Evolutionary conservation across 768 basidiomycete genomes (phyloP).

Genomic region (Leucosporidium yakuticum): DNA sequence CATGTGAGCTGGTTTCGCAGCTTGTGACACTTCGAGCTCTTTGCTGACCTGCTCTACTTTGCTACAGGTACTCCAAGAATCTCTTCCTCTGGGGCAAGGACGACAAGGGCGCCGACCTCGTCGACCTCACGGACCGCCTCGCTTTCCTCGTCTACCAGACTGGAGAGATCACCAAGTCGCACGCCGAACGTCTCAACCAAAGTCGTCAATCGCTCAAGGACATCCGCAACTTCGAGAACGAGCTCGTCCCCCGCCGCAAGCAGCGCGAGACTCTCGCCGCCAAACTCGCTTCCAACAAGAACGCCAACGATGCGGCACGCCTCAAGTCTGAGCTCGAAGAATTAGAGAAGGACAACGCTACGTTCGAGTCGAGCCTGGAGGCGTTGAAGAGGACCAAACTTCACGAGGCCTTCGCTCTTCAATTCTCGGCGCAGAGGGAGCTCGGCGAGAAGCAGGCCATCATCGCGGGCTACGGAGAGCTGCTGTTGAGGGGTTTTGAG

Average conservation of each 20-base stretch:
- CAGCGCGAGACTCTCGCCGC: constrained; percentile 10
- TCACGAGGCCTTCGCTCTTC: constrained; percentile 26
- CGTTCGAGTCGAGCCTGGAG: constrained; percentile 23
- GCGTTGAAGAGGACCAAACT: constrained; percentile 32
- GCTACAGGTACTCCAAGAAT: constrained; percentile 13
- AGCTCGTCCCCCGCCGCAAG: constrained; percentile 26
- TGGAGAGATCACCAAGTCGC: constrained; percentile 26
- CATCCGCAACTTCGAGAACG: constrained; percentile 39
- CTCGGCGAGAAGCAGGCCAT: constrained; percentile 36
- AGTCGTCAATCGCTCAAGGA: constrained; percentile 32
- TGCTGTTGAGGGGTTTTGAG: constrained; percentile 31
- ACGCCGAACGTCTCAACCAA: constrained; percentile 22
- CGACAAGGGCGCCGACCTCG: constrained; percentile 15
- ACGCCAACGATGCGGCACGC: constrained; percentile 6
- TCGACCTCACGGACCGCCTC: constrained; percentile 33
- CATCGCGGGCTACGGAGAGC: constrained; percentile 31
- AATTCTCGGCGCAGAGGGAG: constrained; percentile 30
- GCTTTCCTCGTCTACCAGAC: constrained; percentile 27
- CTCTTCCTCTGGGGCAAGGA: constrained; percentile 20
- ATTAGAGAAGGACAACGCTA: constrained; percentile 16
- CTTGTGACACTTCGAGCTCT: neutral
- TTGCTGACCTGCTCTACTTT: neutral
- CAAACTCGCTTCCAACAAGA: constrained; percentile 4
- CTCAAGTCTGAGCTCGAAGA: constrained; percentile 12
- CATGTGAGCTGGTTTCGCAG: constrained; percentile 16